These are phyloP conservation scores for Ogataea pini DNA, from an alignment of 805 yeast genomes.

Conservation along the genomic window DNA sequence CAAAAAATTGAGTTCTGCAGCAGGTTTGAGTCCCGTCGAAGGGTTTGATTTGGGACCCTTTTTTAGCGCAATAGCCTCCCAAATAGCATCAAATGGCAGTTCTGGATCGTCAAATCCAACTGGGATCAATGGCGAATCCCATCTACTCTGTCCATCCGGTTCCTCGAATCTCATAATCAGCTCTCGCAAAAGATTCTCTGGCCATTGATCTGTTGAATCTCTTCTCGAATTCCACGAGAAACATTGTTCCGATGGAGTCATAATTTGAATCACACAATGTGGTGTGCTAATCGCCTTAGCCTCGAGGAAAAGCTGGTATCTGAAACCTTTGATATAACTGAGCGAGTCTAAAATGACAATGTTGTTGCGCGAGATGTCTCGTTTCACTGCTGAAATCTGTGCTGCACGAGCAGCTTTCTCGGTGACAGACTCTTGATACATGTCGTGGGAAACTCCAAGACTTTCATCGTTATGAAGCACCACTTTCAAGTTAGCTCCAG, in stretches of 20 bases:
- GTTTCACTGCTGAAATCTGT: constrained; percentile 85
- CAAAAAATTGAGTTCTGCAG: constrained; percentile 71
- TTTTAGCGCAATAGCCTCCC: constrained; percentile 60
- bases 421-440: constrained; percentile 67
- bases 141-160: constrained; percentile 79
- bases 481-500: constrained; percentile 59
- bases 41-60: constrained; percentile 76
- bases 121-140: constrained; percentile 93
- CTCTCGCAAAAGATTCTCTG: constrained; percentile 60
- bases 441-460: constrained; percentile 66
- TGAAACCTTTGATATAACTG: constrained; percentile 89
- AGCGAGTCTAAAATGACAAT: constrained; percentile 85
- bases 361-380: constrained; percentile 66
- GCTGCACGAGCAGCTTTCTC: constrained; percentile 84
- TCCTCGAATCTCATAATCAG: constrained; percentile 88
- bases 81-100: constrained; percentile 66
- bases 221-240: constrained; percentile 56
- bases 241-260: constrained; percentile 65
- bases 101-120: constrained; percentile 56
- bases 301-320: constrained; percentile 93
- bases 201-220: constrained; percentile 53
- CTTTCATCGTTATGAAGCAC: constrained; percentile 76
- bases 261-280: constrained; percentile 77
- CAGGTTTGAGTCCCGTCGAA: constrained; percentile 81
- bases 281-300: constrained; percentile 83